A percentile compares a stretch with the other conserved stretches of the same genome.
Conservation (phyloP, 1,284 basidiomycete genomes). For the Boletellus dicymbophilus region DNA sequence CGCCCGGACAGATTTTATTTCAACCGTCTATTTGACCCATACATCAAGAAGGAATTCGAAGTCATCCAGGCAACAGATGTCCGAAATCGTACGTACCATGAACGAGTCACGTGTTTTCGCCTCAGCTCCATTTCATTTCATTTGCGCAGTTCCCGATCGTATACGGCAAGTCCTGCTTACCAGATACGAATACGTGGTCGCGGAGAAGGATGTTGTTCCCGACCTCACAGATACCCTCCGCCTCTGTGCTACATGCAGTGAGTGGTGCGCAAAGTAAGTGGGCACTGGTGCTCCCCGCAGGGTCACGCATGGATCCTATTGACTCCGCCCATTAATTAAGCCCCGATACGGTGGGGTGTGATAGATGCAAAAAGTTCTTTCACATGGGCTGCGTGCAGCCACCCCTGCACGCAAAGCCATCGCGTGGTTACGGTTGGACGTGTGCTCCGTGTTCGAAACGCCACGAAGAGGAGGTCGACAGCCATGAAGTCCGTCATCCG, state of each 20-base stretch:
- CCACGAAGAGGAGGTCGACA: constrained; percentile 88
- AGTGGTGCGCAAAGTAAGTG: constrained; percentile 87
- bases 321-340: constrained; percentile 44
- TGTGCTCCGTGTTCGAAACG: constrained; percentile 90
- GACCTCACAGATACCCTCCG: constrained; percentile 89
- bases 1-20: constrained; percentile 96
- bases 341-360: constrained; percentile 90
- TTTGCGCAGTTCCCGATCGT: constrained; percentile 69
- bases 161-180: constrained; percentile 76
- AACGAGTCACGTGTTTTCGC: constrained; percentile 23
- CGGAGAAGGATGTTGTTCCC: constrained; percentile 89
- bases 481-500: constrained; percentile 59
- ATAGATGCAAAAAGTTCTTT: constrained; percentile 92
- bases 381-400: constrained; percentile 96
- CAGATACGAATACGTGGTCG: constrained; percentile 94
- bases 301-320: constrained; percentile 23
- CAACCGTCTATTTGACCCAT: constrained; percentile 92
- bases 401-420: constrained; percentile 93
- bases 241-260: constrained; percentile 81
- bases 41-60: constrained; percentile 98
- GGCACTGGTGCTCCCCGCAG: constrained; percentile 3
- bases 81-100: constrained; percentile 73
- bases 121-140: constrained; percentile 15
- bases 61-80: constrained; percentile 88
- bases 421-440: constrained; percentile 97